A percentile compares a stretch with the other conserved stretches of the same genome.
These are phyloP conservation scores for Hemileccinum impolitum DNA, from an alignment of 768 basidiomycete species.

Conservation along the genomic window DNA sequence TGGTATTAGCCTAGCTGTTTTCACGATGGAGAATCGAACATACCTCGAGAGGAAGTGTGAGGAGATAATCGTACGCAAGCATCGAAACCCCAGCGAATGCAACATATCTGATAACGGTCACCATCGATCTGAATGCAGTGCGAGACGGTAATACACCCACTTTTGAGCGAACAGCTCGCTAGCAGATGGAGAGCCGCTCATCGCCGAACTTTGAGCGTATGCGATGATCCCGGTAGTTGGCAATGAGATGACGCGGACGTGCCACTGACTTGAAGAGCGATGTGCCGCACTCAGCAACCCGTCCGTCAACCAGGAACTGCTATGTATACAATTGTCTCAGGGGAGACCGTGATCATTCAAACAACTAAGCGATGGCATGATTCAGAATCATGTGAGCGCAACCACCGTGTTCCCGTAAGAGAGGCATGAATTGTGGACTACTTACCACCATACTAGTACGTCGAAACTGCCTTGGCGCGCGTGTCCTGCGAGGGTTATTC, in stretches of 20 bases:
- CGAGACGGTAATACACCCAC: background rate
- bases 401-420: background rate
- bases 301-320: background rate
- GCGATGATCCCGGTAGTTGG: background rate
- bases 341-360: background rate
- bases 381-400: too few relatives aligned
- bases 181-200: background rate
- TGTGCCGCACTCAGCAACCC: background rate
- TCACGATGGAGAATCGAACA: background rate
- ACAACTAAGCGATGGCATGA: background rate
- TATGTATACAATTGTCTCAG: constrained; percentile 1
- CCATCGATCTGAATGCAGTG: background rate
- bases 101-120: constrained; percentile 1
- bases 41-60: constrained; percentile 12
- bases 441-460: background rate
- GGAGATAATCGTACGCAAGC: constrained; percentile 9
- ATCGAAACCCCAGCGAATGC: constrained; percentile 2
- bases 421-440: background rate
- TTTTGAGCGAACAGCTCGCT: background rate
- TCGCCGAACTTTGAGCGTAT: background rate
- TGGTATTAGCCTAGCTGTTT: background rate
- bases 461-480: background rate
- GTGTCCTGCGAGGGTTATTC: too few relatives aligned
- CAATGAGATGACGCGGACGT: background rate
- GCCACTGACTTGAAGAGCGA: background rate